Base-by-base conservation (phyloP, 2,329 filamentous ascomycete species). In the Apiospora aurea region DNA sequence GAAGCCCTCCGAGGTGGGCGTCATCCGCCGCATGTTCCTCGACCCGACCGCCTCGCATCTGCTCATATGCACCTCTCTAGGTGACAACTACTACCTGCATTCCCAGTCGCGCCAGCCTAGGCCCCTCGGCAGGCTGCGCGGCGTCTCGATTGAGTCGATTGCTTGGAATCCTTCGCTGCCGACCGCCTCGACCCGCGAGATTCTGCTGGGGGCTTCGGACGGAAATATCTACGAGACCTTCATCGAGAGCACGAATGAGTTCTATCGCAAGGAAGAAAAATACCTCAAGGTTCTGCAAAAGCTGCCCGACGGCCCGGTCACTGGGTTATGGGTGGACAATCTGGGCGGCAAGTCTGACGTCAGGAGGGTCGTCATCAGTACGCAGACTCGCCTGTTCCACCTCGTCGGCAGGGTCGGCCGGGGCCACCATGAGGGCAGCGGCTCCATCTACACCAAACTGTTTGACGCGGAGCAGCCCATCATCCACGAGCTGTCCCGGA, bases 51-150 rank as follows among this genome's bases (percentile, higher is more conserved):
- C 96, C 41, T 98, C 95, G 7, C 96, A 99, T 84, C 87, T 99
- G 41, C 90, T 99, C 75, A 91, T 99, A 76, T 95, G 93, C 80
- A 99, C 96, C 3, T 93, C 94, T 6, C 89, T 95, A 53, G 95
- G 95, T 80, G 96, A 99, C 82, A 98, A 97, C 84, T 99, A 95
- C 85, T 99, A 99, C 82, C 92, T 99, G 13, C 96, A 99, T 81
- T 96, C 95, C 14, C 96, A 98, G 81, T 96, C 95, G 46, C 93
- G 94, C 76, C 93, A 95, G 75, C 95, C 96, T 2, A 94, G 96
- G 75, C 89, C 92, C 10, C 86, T 99, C 47, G 91, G 93, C 18
- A 90, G 94, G 71, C 84, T 99, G 70, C 96, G 96, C 77, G 94
- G 94, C 41, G 94, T 98, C 18, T 87, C 90, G 11, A 94, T 99